A percentile compares a stretch with the other conserved stretches of the same genome.
phyloP scores from a whole-genome alignment of 805 yeast species.

The Schizosaccharomyces japonicus region DNA sequence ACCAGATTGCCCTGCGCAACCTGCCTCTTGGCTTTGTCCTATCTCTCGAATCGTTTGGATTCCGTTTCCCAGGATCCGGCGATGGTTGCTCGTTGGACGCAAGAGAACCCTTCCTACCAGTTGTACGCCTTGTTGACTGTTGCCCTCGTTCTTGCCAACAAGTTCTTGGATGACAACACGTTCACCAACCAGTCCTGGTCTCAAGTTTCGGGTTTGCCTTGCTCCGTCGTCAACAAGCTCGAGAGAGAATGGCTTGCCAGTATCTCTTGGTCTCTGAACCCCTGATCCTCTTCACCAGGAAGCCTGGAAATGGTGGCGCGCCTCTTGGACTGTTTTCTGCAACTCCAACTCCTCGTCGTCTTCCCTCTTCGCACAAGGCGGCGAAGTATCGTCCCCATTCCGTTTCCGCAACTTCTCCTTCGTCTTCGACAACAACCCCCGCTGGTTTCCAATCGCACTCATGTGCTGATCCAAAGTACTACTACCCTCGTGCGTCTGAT shows the following conservation, averaged over 20 bases:
- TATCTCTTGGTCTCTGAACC: not conserved
- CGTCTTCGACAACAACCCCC: too few relatives aligned
- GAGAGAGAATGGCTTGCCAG: conserved; percentile 45
- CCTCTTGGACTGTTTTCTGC: not conserved
- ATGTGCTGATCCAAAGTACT: not conserved
- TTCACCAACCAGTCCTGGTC: conserved; percentile 90
- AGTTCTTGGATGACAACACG: conserved; percentile 88
- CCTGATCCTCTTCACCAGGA: not conserved
- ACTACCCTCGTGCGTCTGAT: not conserved
- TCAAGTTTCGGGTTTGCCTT: conserved; percentile 68
- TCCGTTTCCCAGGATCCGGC: conserved; percentile 5
- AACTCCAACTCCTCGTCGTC: too few relatives aligned
- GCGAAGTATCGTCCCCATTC: too few relatives aligned
- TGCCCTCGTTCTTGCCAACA: conserved; percentile 65
- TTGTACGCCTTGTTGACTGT: conserved; percentile 23
- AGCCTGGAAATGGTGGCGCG: conserved; percentile 3
- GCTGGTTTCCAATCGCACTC: not conserved
- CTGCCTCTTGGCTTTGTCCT: conserved; percentile 54
- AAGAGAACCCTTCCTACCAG: conserved; percentile 8
- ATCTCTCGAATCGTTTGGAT: conserved; percentile 37
- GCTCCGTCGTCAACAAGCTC: conserved; percentile 32
- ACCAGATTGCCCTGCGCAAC: conserved; percentile 74
- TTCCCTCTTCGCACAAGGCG: too few relatives aligned
- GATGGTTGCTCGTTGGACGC: conserved; percentile 3
- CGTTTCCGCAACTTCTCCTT: too few relatives aligned